phyloP scores from a whole-genome alignment of 2,329 filamentous ascomycete genomes.

The Aspergillus sp. region DNA sequence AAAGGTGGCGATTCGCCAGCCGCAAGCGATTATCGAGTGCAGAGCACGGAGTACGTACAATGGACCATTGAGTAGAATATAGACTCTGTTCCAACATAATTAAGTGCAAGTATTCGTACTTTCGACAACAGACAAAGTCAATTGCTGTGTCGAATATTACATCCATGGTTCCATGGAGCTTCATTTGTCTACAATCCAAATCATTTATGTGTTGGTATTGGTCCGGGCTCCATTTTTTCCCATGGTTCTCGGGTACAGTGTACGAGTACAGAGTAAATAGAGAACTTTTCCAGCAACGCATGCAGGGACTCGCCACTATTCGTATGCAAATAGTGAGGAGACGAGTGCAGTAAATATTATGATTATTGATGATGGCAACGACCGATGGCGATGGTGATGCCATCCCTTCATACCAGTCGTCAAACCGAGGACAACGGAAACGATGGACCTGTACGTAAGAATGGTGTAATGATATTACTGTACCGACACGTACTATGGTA shows the following conservation, averaged over 20 bases:
- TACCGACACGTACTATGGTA: conserved; percentile 9
- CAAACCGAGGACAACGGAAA: conserved; percentile 8
- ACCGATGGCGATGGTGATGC: conserved; percentile 9
- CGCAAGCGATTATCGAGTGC: neutral
- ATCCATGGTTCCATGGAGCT: neutral
- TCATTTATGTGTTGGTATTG: neutral
- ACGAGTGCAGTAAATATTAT: no score
- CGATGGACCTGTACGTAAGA: conserved; percentile 2
- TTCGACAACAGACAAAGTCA: neutral
- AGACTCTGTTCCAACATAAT: neutral
- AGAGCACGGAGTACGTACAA: neutral
- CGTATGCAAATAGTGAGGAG: conserved; percentile 1
- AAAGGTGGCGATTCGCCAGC: neutral
- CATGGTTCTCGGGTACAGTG: neutral
- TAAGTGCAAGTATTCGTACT: neutral
- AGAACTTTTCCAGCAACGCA: conserved; percentile 10
- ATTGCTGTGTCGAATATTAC: neutral
- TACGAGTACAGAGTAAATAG: neutral
- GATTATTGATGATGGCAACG: conserved; percentile 5
- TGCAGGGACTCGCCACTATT: conserved; percentile 12
- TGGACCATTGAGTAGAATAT: neutral
- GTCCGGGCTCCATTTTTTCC: neutral
- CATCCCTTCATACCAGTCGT: conserved; percentile 26
- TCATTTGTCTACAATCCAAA: neutral
- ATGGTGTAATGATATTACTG: conserved; percentile 13